phyloP scores from a whole-genome alignment of 768 basidiomycete genomes.

The Serendipita sp. region DNA sequence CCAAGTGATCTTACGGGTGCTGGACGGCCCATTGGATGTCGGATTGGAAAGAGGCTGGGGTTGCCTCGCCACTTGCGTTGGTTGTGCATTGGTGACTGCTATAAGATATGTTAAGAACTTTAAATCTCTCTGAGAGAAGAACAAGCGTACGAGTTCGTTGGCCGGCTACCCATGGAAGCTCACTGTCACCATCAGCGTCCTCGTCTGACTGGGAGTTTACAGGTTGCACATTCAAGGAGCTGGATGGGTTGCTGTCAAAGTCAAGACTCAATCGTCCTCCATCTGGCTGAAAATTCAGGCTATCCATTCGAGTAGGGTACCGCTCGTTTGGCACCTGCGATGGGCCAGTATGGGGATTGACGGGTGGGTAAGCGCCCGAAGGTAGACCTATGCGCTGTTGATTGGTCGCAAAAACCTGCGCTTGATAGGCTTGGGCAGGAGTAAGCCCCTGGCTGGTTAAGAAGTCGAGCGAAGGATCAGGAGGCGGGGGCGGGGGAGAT shows the following conservation, averaged over 20 bases:
- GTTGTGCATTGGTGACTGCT: too few species aligned
- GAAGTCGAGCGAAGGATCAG: conserved; percentile 31
- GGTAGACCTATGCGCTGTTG: background rate
- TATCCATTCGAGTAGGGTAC: background rate
- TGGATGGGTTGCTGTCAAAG: background rate
- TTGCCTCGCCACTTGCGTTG: too few species aligned
- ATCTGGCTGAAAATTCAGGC: background rate
- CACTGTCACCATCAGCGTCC: conserved; percentile 20
- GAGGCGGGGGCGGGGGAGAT: conserved; percentile 34
- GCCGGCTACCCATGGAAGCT: conserved; percentile 38
- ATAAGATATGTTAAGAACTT: too few species aligned
- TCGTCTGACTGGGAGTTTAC: background rate
- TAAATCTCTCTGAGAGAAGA: background rate
- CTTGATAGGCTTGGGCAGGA: conserved; percentile 68
- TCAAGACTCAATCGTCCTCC: conserved; percentile 1
- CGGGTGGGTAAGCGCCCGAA: background rate
- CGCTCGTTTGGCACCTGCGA: background rate
- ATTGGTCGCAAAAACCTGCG: conserved; percentile 43
- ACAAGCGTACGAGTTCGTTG: background rate
- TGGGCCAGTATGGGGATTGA: conserved; percentile 11
- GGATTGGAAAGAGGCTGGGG: background rate
- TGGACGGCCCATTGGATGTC: background rate
- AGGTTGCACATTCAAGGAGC: background rate
- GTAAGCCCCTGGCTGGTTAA: conserved; percentile 41
- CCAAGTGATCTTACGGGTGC: background rate